These are phyloP conservation scores for Ophiostoma pallidulum DNA, from an alignment of 2,329 filamentous ascomycete genomes.

Conservation along the genomic window DNA sequence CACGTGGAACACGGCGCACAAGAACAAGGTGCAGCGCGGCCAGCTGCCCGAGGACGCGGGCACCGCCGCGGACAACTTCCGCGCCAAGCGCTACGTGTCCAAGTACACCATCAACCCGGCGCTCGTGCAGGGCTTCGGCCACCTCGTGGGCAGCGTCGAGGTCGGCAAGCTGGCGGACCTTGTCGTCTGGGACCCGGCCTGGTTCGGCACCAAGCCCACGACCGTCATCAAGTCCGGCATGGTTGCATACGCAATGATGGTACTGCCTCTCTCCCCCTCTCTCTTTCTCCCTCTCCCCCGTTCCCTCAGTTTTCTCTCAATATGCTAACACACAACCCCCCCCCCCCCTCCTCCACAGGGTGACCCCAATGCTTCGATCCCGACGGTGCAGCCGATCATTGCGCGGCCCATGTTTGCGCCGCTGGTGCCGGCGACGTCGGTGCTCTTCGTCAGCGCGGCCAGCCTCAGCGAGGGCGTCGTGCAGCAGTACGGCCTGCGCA, in stretches of 20 bases:
- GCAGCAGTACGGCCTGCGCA: conserved; percentile 63
- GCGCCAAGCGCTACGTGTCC: conserved; percentile 84
- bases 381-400: conserved; percentile 76
- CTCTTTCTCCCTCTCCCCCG: too few species aligned
- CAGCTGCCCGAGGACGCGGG: conserved; percentile 61
- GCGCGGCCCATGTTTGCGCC: conserved; percentile 80
- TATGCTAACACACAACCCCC: too few species aligned
- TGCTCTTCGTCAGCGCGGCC: conserved; percentile 74
- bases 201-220: conserved; percentile 79
- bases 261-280: conserved; percentile 28
- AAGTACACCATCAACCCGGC: conserved; percentile 97
- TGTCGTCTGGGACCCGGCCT: conserved; percentile 74
- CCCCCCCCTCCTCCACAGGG: conserved; percentile 44
- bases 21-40: conserved; percentile 86
- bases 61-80: conserved; percentile 76
- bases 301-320: conserved; percentile 1
- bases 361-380: conserved; percentile 75
- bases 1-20: conserved; percentile 96
- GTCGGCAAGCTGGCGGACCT: conserved; percentile 84
- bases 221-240: conserved; percentile 81
- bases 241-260: conserved; percentile 77
- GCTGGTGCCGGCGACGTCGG: conserved; percentile 58
- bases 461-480: conserved; percentile 60
- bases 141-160: conserved; percentile 79
- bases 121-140: conserved; percentile 79